Evolutionary conservation across 2,329 filamentous ascomycete species (phyloP), one percentile per base, ranked within the genome.

Genomic region (Diaporthe citri): DNA sequence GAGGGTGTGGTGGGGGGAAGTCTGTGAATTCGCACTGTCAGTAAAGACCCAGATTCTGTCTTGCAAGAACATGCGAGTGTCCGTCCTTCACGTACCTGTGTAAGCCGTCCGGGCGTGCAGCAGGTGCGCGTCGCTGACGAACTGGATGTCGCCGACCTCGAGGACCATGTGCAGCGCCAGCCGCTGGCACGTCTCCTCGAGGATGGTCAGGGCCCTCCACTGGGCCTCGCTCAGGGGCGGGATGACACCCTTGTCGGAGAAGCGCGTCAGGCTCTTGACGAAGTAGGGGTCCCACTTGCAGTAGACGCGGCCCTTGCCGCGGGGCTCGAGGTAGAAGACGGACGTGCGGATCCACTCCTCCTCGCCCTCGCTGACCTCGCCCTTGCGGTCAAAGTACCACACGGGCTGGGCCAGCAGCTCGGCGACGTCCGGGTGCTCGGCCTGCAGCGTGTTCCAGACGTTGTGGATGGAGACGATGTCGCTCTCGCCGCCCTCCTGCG

Each of bases 301-400:
- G 85, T 94, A 96, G 15, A 96, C 90, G 20, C 94, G 87, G 46
- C 89, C 89, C 79, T 92, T 88, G 9, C 90, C 88, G 9, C 88
- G 90, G 7, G 89, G 90, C 86, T 97, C 95, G 5, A 95, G 86
- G 82, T 95, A 97, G 79, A 97, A 90, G 25, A 97, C 90, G 17
- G 90, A 88, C 43, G 93, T 91, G 57, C 89, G 88, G 79, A 95
- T 94, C 84, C 92, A 97, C 74, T 92, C 91, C 72, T 96, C 90
- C 83, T 97, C 89, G 17, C 94, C 95, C 20, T 87, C 85, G 31
- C 91, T 94, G 1, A 90, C 91, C 86, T 97, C 95, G 15, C 95
- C 95, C 86, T 97, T 97, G 72, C 95, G 93, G 84, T 97, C 95
- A 82, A 97, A 96, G 86, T 97, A 97, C 95, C 95, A 97, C 77